Evolutionary conservation across 805 yeast genomes (phyloP).

Genomic region (Hagleromyces aurorensis): DNA sequence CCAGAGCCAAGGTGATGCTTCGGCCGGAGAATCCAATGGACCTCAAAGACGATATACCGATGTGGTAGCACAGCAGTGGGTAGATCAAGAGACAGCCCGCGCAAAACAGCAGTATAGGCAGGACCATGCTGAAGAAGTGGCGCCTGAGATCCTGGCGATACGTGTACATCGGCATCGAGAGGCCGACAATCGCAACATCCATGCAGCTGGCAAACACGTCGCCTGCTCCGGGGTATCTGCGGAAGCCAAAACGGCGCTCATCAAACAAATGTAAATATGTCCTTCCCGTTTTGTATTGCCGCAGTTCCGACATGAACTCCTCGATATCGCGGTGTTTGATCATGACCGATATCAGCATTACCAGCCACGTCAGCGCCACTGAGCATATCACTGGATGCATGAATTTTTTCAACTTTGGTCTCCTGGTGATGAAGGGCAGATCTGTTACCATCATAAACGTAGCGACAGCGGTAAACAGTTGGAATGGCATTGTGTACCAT

Average conservation of each 20-base stretch:
- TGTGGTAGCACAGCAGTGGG: conserved; percentile 57
- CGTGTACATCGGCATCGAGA: conserved; percentile 70
- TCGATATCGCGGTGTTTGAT: conserved; percentile 34
- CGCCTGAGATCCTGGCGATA: conserved; percentile 55
- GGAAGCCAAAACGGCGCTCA: conserved; percentile 15
- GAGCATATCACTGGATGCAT: conserved; percentile 68
- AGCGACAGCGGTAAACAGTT: conserved; percentile 50
- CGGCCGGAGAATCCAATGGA: conserved; percentile 74
- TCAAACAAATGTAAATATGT: conserved; percentile 54
- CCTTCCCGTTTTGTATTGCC: conserved; percentile 59
- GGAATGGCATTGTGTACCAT: conserved; percentile 53
- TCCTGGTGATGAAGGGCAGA: conserved; percentile 35
- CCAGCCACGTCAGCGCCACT: conserved; percentile 54
- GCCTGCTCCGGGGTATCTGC: conserved; percentile 70
- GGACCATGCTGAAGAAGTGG: conserved; percentile 50
- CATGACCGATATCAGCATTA: conserved; percentile 52
- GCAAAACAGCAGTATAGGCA: conserved; percentile 50
- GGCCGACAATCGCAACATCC: conserved; percentile 70
- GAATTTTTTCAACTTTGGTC: conserved; percentile 40
- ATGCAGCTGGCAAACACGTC: conserved; percentile 62
- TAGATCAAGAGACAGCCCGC: conserved; percentile 56
- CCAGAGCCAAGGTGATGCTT: conserved; percentile 71
- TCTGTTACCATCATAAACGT: conserved; percentile 44
- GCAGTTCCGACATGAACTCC: conserved; percentile 45
- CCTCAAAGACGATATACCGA: conserved; percentile 54